Evolutionary conservation across 108 stramenopile genomes (phyloP), one percentile per base, ranked within the genome.

Genomic region (Cyclostephanos tholiformis): DNA sequence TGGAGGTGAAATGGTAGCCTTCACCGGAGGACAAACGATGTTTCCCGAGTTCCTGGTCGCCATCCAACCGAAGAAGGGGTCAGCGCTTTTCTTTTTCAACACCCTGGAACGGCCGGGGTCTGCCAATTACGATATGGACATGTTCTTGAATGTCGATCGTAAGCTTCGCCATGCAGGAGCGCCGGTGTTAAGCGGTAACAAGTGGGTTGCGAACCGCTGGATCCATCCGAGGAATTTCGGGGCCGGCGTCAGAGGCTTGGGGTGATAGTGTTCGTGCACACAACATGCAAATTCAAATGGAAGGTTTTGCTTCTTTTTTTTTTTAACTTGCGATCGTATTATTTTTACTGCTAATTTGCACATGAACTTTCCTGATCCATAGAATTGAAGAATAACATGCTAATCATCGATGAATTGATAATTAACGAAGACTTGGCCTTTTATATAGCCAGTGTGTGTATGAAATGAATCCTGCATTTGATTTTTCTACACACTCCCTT

Each of bases 171-270:
- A 85, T 70, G 74, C 82, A 13, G 82, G 82, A 61, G 43, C 67
- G 67, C 77, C 82, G 27, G 82, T 79, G 6, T 22, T 60, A 36
- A 43, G 25, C 9, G 82, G 82, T 6, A 74, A 83, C 56, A 83
- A 83, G 49, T 83, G 82, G 82, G 59, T 83, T 52, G 74, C 72
- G 22, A 83, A 83, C 71, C 67, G 68, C 14, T 83, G 82, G 82
- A 69, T 85, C 3, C 84, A 85, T 65, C 84, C 84, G 11, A 25
- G 77, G 11, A 71, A 76, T 27, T 77, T 77, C 38, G 63, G 71
- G 1, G 69, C 65, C 19, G 80, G 80, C 58, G 83, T 84, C 4
- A 67, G 75, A 29, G 80, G 80, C 39, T 49, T 80, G 49, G 29
- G 49, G 0, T 60, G 36, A 19, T 20, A 17, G 44, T 46, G 44